phyloP scores from a whole-genome alignment of 768 basidiomycete genomes.

The Phlebiopsis gigantea region DNA sequence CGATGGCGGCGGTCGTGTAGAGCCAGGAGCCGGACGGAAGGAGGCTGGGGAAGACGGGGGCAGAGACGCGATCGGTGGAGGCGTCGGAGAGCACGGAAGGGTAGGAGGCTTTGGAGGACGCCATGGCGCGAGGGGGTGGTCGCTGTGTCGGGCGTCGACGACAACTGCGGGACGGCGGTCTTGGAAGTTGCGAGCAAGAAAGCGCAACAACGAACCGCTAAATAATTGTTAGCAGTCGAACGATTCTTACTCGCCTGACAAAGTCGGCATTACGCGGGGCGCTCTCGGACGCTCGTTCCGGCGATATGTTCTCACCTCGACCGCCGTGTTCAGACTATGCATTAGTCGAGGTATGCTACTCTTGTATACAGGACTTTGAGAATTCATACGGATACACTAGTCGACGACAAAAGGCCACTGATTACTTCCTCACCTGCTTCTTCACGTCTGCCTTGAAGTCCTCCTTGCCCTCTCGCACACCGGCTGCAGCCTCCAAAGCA shows the following conservation, averaged over 20 bases:
- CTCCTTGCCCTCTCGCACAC: slow-evolving; percentile 18
- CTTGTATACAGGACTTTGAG: background rate
- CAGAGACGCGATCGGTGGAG: slow-evolving; percentile 18
- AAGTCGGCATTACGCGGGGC: background rate
- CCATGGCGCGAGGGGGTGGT: slow-evolving; percentile 22
- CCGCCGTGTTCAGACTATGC: background rate
- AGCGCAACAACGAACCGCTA: slow-evolving; percentile 2
- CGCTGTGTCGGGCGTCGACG: slow-evolving; percentile 28
- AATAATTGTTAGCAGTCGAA: background rate
- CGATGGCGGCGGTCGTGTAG: slow-evolving; percentile 62
- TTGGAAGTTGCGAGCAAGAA: slow-evolving; percentile 7
- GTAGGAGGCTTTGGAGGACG: slow-evolving; percentile 39
- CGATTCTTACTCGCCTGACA: background rate
- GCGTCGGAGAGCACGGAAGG: slow-evolving; percentile 27
- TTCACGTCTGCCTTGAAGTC: slow-evolving; percentile 25
- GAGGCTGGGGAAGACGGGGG: slow-evolving; percentile 24
- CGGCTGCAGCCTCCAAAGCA: slow-evolving; percentile 21
- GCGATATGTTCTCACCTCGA: background rate
- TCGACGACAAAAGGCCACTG: background rate
- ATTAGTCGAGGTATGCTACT: background rate
- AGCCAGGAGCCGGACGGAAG: slow-evolving; percentile 41
- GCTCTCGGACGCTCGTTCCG: background rate
- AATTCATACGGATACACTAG: too few relatives aligned
- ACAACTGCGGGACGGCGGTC: slow-evolving; percentile 21
- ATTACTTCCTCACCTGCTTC: slow-evolving; percentile 23